phyloP scores from a whole-genome alignment of 176 grass and related monocot genomes.

The Oryza glumipatula region DNA sequence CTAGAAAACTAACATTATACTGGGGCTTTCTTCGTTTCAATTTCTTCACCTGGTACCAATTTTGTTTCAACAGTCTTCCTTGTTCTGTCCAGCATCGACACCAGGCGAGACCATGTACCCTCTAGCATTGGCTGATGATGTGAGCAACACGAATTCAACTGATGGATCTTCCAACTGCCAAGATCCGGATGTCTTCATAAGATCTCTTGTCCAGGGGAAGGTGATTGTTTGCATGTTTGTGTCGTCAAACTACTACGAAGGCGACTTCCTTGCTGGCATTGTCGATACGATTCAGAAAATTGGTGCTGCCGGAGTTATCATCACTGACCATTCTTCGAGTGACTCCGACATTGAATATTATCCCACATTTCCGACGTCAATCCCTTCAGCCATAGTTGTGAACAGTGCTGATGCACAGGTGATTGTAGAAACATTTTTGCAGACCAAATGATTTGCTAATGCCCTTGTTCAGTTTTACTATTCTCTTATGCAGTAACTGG shows the following conservation, averaged over 20 bases:
- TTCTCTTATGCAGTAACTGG: not conserved
- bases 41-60: slow-evolving; percentile 12
- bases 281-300: slow-evolving; percentile 59
- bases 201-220: slow-evolving; percentile 70
- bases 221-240: slow-evolving; percentile 63
- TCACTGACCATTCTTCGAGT: slow-evolving; percentile 40
- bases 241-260: slow-evolving; percentile 39
- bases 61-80: slow-evolving; percentile 23
- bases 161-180: slow-evolving; percentile 38
- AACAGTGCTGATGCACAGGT: slow-evolving; percentile 43
- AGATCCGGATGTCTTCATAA: slow-evolving; percentile 46
- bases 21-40: not conserved
- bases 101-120: slow-evolving; percentile 57
- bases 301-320: slow-evolving; percentile 64
- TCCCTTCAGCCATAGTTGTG: slow-evolving; percentile 65
- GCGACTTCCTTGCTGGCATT: slow-evolving; percentile 24
- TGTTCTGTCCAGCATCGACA: slow-evolving; percentile 61
- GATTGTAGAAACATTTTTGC: slow-evolving; percentile 20
- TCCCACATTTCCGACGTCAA: slow-evolving; percentile 39
- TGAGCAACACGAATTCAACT: slow-evolving; percentile 42
- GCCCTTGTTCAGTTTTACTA: slow-evolving; percentile 4
- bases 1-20: not conserved
- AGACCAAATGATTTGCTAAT: not conserved
- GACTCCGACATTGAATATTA: slow-evolving; percentile 49
- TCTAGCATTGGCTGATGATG: slow-evolving; percentile 63